A percentile compares a stretch with the other conserved stretches of the same genome.
These are phyloP conservation scores for Thermochaetoides thermophila DNA, from an alignment of 495 filamentous ascomycete genomes.

Conservation along the genomic window DNA sequence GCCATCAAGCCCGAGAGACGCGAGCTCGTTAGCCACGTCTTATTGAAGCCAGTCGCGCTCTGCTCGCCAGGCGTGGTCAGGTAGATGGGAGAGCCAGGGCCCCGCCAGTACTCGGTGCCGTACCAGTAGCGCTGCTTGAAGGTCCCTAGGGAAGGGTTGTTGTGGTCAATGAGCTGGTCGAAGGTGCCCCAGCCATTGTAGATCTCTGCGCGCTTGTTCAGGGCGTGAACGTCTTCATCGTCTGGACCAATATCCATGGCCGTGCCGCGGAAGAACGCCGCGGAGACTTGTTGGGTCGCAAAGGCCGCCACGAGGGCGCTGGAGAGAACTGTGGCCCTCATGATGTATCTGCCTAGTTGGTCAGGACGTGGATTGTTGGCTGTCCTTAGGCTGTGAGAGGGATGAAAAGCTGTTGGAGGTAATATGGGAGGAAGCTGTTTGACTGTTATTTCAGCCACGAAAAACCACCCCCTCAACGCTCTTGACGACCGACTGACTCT, in stretches of 20 bases:
- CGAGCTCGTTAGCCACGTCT: slow-evolving; percentile 23
- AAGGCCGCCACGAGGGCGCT: slow-evolving; percentile 6
- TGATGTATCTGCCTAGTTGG: background rate
- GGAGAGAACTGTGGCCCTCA: slow-evolving; percentile 3
- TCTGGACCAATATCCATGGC: slow-evolving; percentile 16
- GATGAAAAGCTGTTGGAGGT: background rate
- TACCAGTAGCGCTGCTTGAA: slow-evolving; percentile 24
- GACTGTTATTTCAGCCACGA: background rate
- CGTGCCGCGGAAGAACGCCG: slow-evolving; percentile 4
- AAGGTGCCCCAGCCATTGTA: slow-evolving; percentile 19
- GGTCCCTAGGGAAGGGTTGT: slow-evolving; percentile 17
- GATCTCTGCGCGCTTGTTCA: slow-evolving; percentile 14
- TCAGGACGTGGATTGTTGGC: background rate
- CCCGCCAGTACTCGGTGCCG: slow-evolving; percentile 16
- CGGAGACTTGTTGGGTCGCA: slow-evolving; percentile 3
- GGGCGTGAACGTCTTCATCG: slow-evolving; percentile 5
- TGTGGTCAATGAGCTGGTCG: slow-evolving; percentile 22
- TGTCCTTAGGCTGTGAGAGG: background rate
- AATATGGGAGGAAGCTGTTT: background rate
- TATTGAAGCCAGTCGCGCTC: slow-evolving; percentile 32
- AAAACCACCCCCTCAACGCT: background rate
- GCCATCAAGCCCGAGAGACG: slow-evolving; percentile 36
- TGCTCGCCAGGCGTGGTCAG: slow-evolving; percentile 43
- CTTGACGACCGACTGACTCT: background rate
- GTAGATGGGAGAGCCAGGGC: slow-evolving; percentile 24